Conservation (phyloP, 768 basidiomycete species). For the Pleurotus ostreatus region DNA sequence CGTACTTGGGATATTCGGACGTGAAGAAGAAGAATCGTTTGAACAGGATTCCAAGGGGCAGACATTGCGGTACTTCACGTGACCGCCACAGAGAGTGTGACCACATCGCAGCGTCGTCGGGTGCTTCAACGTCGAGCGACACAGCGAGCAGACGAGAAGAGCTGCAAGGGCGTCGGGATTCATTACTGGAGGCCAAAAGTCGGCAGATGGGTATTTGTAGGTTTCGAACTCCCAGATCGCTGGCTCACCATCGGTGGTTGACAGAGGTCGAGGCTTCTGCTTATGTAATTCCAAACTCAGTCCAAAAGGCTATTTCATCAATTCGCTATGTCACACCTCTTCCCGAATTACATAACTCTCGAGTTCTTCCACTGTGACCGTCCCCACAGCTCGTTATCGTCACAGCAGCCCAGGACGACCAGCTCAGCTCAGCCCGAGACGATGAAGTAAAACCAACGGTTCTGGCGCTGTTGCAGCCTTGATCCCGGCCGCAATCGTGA, state of each 20-base stretch:
- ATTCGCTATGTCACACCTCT: too few relatives aligned
- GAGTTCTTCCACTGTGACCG: neutral
- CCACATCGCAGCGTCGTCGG: constrained; percentile 79
- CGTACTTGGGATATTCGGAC: constrained; percentile 38
- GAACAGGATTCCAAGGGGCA: constrained; percentile 32
- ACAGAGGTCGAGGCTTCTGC: constrained; percentile 6
- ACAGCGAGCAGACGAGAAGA: constrained; percentile 54
- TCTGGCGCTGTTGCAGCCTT: neutral
- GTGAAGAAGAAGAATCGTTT: constrained; percentile 14
- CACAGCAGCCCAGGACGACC: neutral
- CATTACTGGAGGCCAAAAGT: constrained; percentile 5
- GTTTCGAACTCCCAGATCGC: constrained; percentile 4
- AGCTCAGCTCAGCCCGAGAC: neutral
- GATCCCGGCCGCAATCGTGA: neutral
- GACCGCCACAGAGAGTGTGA: constrained; percentile 72
- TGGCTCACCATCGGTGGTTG: constrained; percentile 8
- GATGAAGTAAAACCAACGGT: neutral
- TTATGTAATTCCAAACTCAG: neutral
- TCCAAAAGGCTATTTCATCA: too few relatives aligned
- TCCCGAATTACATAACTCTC: too few relatives aligned
- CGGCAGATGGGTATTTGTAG: neutral
- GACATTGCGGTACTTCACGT: constrained; percentile 20
- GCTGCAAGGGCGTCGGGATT: constrained; percentile 18
- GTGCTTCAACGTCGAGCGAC: constrained; percentile 52
- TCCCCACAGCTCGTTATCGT: neutral